Conservation (phyloP, 805 yeast species). For the Sungouiella thailandica region DNA sequence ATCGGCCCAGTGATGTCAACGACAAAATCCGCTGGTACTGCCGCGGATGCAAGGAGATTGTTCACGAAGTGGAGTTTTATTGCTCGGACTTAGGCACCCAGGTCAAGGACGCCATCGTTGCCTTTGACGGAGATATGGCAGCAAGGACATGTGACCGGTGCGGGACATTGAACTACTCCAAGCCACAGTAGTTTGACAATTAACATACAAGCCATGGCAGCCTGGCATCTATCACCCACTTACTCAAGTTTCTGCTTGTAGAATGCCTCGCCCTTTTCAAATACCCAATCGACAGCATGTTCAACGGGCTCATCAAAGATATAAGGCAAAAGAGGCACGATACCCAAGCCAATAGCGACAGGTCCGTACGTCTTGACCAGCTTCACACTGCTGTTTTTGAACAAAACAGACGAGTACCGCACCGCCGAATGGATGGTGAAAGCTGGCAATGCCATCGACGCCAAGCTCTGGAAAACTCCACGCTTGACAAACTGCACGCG, state of each 20-base stretch:
- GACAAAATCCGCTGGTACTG: constrained; percentile 91
- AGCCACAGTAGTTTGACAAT: constrained; percentile 36
- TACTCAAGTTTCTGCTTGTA: constrained; percentile 8
- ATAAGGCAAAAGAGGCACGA: constrained; percentile 75
- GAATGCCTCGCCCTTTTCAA: constrained; percentile 45
- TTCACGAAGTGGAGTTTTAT: constrained; percentile 66
- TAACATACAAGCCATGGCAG: not conserved
- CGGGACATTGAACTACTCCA: constrained; percentile 67
- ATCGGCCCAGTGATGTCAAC: constrained; percentile 64
- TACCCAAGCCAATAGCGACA: constrained; percentile 68
- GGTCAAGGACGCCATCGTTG: constrained; percentile 74
- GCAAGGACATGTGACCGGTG: constrained; percentile 73
- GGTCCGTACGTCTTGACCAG: constrained; percentile 64
- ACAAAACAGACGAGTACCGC: constrained; percentile 57
- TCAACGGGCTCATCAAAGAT: constrained; percentile 83
- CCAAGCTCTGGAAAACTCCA: constrained; percentile 76
- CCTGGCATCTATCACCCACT: not conserved
- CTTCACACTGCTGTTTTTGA: constrained; percentile 50
- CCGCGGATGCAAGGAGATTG: constrained; percentile 55
- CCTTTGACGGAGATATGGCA: constrained; percentile 57
- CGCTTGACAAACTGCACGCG: constrained; percentile 58
- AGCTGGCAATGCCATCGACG: constrained; percentile 85
- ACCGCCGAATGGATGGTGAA: constrained; percentile 78
- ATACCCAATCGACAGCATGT: constrained; percentile 55
- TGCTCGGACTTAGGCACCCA: constrained; percentile 85